Conservation (phyloP, 2,329 filamentous ascomycete genomes). For the Podosphaera aphanis region DNA sequence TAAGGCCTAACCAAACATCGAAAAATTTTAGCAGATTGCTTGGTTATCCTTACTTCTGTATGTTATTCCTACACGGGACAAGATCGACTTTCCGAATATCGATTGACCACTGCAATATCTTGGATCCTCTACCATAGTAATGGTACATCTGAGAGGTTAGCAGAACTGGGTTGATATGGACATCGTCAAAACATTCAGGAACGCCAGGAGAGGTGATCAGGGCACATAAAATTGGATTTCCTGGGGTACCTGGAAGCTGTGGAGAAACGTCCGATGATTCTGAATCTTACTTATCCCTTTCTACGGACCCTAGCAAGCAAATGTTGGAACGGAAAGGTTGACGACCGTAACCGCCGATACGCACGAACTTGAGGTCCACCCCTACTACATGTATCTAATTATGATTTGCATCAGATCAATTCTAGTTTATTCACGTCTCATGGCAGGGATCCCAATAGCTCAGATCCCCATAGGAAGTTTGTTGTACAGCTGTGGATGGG, state of each 20-base stretch:
- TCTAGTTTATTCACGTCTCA: neutral
- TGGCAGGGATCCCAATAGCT: neutral
- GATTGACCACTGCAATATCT: too few species aligned
- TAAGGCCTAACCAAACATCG: neutral
- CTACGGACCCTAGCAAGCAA: neutral
- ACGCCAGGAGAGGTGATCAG: neutral
- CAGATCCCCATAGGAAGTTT: neutral
- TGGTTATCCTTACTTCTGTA: neutral
- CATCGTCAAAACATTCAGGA: neutral
- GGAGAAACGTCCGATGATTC: neutral
- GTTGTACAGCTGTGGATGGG: neutral
- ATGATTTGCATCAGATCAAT: neutral
- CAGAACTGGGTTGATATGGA: neutral
- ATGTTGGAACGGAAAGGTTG: neutral
- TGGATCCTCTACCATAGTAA: too few species aligned
- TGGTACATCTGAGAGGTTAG: too few species aligned
- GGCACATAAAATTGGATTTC: neutral
- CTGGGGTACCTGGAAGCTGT: neutral
- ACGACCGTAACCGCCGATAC: neutral
- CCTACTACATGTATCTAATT: neutral
- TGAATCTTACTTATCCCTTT: neutral
- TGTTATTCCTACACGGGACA: neutral
- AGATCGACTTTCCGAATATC: neutral
- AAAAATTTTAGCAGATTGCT: neutral
- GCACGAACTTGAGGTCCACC: neutral